Percentiles rank a stretch among this genome's conserved stretches.
phyloP scores from a whole-genome alignment of 2,329 filamentous ascomycete genomes.

The Colletotrichum sp. region DNA sequence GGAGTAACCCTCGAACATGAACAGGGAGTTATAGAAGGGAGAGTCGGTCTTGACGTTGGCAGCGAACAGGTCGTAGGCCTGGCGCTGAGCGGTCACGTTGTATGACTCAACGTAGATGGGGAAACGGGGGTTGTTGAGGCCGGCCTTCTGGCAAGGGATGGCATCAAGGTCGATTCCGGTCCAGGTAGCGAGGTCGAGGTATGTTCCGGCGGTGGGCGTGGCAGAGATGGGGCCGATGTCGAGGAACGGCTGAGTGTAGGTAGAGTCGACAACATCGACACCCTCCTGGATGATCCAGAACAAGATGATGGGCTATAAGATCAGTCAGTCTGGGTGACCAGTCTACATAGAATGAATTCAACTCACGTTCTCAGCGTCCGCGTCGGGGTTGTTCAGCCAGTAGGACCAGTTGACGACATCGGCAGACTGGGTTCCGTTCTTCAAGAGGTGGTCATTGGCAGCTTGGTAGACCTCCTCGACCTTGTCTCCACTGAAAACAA shows the following conservation, averaged over 20 bases:
- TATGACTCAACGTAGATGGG: constrained; percentile 47
- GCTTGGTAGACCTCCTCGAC: constrained; percentile 51
- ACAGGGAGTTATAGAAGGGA: constrained; percentile 39
- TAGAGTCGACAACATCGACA: constrained; percentile 40
- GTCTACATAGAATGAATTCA: background rate
- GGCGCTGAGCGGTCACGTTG: constrained; percentile 31
- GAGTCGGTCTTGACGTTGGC: constrained; percentile 22
- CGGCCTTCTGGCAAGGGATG: constrained; percentile 44
- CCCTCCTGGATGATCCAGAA: constrained; percentile 49
- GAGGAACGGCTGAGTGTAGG: constrained; percentile 46
- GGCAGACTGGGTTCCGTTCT: constrained; percentile 44
- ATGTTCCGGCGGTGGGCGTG: constrained; percentile 39
- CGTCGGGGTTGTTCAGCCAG: constrained; percentile 42
- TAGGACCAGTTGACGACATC: constrained; percentile 56
- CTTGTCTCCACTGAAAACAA: constrained; percentile 52
- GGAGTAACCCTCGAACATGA: constrained; percentile 63
- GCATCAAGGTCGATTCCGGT: constrained; percentile 40
- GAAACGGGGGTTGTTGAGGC: constrained; percentile 44
- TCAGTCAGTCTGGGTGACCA: background rate
- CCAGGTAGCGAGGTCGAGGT: constrained; percentile 49
- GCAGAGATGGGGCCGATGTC: constrained; percentile 40
- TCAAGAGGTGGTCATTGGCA: constrained; percentile 48
- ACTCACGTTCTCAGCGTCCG: constrained; percentile 45
- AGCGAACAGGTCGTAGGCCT: constrained; percentile 36
- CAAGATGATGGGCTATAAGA: constrained; percentile 38